phyloP scores from a whole-genome alignment of 345 rosid species.

The Euphorbia lathyris region DNA sequence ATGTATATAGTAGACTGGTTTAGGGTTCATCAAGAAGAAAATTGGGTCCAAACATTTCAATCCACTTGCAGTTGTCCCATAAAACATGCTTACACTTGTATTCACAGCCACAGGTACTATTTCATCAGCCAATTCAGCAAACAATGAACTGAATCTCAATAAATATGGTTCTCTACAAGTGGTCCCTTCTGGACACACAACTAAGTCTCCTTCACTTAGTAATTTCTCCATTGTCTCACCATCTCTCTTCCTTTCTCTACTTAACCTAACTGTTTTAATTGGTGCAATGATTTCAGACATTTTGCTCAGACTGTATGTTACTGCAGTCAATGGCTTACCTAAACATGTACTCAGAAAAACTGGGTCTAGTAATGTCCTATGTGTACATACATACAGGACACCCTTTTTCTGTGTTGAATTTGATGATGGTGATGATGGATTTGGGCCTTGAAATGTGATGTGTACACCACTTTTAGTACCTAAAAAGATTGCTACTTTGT shows the following conservation, averaged over 20 bases:
- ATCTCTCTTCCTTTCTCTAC: constrained; percentile 61
- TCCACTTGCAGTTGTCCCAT: constrained; percentile 33
- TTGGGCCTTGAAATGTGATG: constrained; percentile 33
- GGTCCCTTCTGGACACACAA: constrained; percentile 95
- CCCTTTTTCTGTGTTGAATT: constrained; percentile 40
- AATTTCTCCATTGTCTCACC: constrained; percentile 66
- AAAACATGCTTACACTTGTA: constrained; percentile 24
- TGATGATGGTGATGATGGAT: constrained; percentile 2
- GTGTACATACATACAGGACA: constrained; percentile 80
- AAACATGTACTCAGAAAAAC: constrained; percentile 64
- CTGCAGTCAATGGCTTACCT: constrained; percentile 68
- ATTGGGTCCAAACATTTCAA: constrained; percentile 28
- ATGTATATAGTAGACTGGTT: constrained; percentile 17
- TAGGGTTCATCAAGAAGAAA: constrained; percentile 30
- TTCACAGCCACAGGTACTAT: constrained; percentile 37
- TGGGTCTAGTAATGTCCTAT: constrained; percentile 84
- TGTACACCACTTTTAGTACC: constrained; percentile 49
- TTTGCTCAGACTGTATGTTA: constrained; percentile 84
- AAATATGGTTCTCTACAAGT: constrained; percentile 90
- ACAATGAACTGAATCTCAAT: constrained; percentile 82
- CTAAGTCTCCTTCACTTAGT: constrained; percentile 73
- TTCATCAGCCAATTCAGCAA: constrained; percentile 80
- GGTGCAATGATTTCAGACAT: constrained; percentile 84
- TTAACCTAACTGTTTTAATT: constrained; percentile 71
- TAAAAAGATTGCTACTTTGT: constrained; percentile 39